Evolutionary conservation across 1,284 basidiomycete species (phyloP), one percentile per base, ranked within the genome.

Genomic region (Tilletia walkeri): DNA sequence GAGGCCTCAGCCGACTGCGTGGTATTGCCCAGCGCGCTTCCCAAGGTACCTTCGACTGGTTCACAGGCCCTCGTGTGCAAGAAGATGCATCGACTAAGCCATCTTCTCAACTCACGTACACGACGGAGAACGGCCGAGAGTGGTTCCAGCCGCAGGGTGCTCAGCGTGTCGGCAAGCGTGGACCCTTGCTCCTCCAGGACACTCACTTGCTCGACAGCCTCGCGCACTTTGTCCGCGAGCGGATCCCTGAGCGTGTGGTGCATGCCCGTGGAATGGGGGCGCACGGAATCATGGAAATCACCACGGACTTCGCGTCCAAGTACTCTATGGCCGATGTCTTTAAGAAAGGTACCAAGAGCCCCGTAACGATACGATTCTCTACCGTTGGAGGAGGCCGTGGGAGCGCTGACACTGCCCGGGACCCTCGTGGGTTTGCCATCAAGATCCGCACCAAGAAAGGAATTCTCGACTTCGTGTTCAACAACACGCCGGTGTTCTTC

Each of bases 181-280:
- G 68, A 48, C 68, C 68, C 4, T 39, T 69, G 4, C 49, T 65
- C 5, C 34, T 69, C 3, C 59, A 63, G 47, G 39, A 45, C 38
- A 69, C 68, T 16, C 38, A 69, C 16, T 16, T 69, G 16, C n/a
- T 69, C 47, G 68, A 69, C 45, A 41, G 34, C 18, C 65, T 69
- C 14, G 59, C 59, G 16, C 30, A 39, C 12, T 63, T 63, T n/a
- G 59, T 63, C 36, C 76, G 78, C 3, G 80, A 82, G 70, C 76
- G 80, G n/a, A 81, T 82, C 63, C 80, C 80, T 39, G 80, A 82
- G 68, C 76, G 80, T 5, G 78, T 82, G 30, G 78, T 80, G 47
- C 78, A 80, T 53, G 78, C 78, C 78, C 7, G 77, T 71, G 12
- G 59, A 38, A 36, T 63, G 16, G 78, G 78, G 48, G 79, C 79